A percentile compares a stretch with the other conserved stretches of the same genome.
Conservation (phyloP, 345 rosid species). For the Lepidium sativum region DNA sequence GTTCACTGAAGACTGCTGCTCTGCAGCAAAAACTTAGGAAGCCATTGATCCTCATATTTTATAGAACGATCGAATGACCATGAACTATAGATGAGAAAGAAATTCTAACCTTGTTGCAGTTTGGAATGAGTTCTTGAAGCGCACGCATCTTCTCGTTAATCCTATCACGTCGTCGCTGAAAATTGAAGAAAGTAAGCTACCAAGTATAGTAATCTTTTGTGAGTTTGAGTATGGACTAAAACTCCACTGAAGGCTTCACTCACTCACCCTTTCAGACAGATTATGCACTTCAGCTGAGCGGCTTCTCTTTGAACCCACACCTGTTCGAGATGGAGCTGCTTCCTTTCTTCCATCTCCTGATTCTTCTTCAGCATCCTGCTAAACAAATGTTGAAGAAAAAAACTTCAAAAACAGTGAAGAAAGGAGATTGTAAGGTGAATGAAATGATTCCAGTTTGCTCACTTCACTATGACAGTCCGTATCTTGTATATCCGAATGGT, state of each 20-base stretch:
- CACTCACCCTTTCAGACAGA: slow-evolving; percentile 89
- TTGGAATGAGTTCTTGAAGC: slow-evolving; percentile 88
- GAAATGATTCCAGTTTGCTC: slow-evolving; percentile 12
- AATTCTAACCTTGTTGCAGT: slow-evolving; percentile 66
- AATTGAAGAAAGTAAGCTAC: slow-evolving; percentile 11
- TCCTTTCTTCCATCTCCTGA: slow-evolving; percentile 37
- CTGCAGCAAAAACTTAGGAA: no score
- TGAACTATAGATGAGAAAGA: no score
- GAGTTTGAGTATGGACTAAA: not conserved
- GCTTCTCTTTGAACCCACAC: slow-evolving; percentile 60
- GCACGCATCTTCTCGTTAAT: slow-evolving; percentile 95
- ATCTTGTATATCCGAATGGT: slow-evolving; percentile 45
- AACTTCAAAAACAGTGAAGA: not conserved
- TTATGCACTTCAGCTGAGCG: slow-evolving; percentile 96
- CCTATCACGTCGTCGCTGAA: slow-evolving; percentile 80
- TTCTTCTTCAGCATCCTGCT: slow-evolving; percentile 76
- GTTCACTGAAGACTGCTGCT: no score
- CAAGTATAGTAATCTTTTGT: slow-evolving; percentile 1
- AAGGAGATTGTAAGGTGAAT: not conserved
- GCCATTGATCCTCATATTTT: no score
- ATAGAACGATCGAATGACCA: no score
- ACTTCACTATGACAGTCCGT: slow-evolving; percentile 71
- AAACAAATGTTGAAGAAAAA: not conserved
- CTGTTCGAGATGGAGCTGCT: slow-evolving; percentile 33
- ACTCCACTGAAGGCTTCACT: not conserved